Conservation (phyloP, 2,329 filamentous ascomycete species). For the Teratosphaeria zuluensis region DNA sequence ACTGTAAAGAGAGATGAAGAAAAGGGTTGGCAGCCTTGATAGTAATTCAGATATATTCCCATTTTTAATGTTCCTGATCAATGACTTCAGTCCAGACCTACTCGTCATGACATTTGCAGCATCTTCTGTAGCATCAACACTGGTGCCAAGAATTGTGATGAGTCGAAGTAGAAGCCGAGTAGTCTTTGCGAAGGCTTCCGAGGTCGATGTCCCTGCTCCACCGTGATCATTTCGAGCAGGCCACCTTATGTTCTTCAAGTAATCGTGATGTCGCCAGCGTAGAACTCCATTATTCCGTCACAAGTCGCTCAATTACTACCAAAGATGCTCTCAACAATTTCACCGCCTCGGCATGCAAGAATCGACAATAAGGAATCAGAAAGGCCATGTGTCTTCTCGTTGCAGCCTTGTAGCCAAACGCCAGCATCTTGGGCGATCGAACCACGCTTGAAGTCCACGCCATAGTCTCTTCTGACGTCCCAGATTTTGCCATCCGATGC, state of each 20-base stretch:
- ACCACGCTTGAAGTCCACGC: constrained; percentile 58
- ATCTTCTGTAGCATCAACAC: too few relatives aligned
- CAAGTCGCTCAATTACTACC: constrained; percentile 7
- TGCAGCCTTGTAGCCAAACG: constrained; percentile 89
- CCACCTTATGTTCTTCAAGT: background rate
- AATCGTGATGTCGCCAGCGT: background rate
- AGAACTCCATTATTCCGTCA: background rate
- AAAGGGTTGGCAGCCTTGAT: too few relatives aligned
- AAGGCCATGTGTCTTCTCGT: constrained; percentile 85
- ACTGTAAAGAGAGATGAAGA: too few relatives aligned
- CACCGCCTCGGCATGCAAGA: constrained; percentile 26
- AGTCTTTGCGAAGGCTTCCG: too few relatives aligned
- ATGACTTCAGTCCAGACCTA: too few relatives aligned
- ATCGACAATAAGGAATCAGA: constrained; percentile 30
- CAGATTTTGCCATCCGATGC: constrained; percentile 42
- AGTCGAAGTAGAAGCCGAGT: too few relatives aligned
- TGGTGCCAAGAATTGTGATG: too few relatives aligned
- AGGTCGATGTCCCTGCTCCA: too few relatives aligned
- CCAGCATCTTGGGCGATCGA: constrained; percentile 64
- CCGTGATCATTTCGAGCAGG: too few relatives aligned
- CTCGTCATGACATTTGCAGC: too few relatives aligned
- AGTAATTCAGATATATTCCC: too few relatives aligned
- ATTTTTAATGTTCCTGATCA: too few relatives aligned
- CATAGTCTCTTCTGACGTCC: constrained; percentile 68
- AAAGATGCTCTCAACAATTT: constrained; percentile 30